phyloP scores from a whole-genome alignment of 805 yeast genomes.

The Wickerhamiella spandovensis region DNA sequence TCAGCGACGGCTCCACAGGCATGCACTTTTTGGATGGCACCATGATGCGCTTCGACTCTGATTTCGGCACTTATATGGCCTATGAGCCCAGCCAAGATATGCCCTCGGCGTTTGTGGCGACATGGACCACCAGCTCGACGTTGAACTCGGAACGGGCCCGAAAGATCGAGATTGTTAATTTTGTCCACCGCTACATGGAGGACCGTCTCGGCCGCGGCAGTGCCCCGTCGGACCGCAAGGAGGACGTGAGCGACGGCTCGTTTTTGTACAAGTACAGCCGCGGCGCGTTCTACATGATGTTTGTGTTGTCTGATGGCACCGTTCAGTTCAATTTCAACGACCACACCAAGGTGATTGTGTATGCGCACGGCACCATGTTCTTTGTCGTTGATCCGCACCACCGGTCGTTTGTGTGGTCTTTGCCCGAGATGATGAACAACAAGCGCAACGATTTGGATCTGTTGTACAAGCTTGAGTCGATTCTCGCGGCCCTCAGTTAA shows the following conservation, averaged over 20 bases:
- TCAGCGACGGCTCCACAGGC: slow-evolving; percentile 81
- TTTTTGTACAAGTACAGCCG: slow-evolving; percentile 76
- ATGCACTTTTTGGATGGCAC: slow-evolving; percentile 78
- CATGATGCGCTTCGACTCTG: slow-evolving; percentile 57
- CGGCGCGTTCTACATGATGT: slow-evolving; percentile 71
- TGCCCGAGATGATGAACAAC: neutral
- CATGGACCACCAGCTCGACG: slow-evolving; percentile 24
- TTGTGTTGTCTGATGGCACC: slow-evolving; percentile 82
- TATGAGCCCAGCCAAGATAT: slow-evolving; percentile 38
- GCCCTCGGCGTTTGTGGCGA: slow-evolving; percentile 26
- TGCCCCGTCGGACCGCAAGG: slow-evolving; percentile 43
- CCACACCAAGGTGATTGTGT: slow-evolving; percentile 77
- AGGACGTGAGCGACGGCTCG: slow-evolving; percentile 25
- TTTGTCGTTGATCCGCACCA: slow-evolving; percentile 41
- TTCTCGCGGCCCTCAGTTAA: neutral
- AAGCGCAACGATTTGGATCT: neutral
- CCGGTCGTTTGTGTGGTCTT: neutral
- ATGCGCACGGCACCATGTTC: slow-evolving; percentile 59
- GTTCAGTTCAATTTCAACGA: slow-evolving; percentile 92
- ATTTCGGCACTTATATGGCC: slow-evolving; percentile 38
- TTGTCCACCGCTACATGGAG: slow-evolving; percentile 85
- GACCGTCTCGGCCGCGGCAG: slow-evolving; percentile 58
- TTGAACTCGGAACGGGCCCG: slow-evolving; percentile 25
- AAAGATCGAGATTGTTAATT: slow-evolving; percentile 73
- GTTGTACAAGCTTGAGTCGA: neutral